These are phyloP conservation scores for Pythium utonaiense DNA, from an alignment of 352 stramenopile species.

Conservation along the genomic window DNA sequence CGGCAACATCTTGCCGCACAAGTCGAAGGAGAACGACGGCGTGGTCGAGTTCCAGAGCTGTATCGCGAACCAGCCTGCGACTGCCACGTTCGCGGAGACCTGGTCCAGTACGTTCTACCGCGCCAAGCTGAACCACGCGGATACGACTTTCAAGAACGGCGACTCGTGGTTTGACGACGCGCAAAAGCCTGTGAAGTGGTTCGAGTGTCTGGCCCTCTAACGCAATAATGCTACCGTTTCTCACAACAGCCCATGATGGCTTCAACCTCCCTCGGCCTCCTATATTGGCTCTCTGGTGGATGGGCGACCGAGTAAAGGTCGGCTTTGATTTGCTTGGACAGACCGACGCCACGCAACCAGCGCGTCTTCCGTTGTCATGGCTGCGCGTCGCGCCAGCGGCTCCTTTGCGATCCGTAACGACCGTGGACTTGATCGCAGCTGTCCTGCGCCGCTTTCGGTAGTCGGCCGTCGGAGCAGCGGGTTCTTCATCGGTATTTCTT, in stretches of 20 bases:
- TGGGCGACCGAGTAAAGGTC: neutral
- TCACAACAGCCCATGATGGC: neutral
- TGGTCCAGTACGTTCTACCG: conserved; percentile 45
- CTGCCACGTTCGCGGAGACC: conserved; percentile 5
- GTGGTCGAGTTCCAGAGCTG: conserved; percentile 32
- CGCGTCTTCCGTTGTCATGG: neutral
- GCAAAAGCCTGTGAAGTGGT: conserved; percentile 64
- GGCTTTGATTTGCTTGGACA: neutral
- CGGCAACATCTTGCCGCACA: conserved; percentile 54
- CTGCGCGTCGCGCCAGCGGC: neutral
- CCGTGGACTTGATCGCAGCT: neutral
- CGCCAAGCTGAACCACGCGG: conserved; percentile 55
- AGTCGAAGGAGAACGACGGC: no score
- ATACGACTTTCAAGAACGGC: conserved; percentile 57
- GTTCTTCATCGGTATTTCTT: neutral
- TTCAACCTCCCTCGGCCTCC: neutral
- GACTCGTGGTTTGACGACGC: conserved; percentile 41
- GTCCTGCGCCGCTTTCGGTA: neutral
- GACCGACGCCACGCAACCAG: conserved; percentile 9
- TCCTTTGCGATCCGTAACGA: neutral
- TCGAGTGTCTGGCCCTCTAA: conserved; percentile 35
- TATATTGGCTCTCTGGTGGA: neutral
- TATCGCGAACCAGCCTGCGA: neutral
- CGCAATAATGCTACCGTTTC: neutral
- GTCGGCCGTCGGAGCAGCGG: neutral